Evolutionary conservation across 805 yeast genomes (phyloP).

Genomic region (Lipomyces sp.): DNA sequence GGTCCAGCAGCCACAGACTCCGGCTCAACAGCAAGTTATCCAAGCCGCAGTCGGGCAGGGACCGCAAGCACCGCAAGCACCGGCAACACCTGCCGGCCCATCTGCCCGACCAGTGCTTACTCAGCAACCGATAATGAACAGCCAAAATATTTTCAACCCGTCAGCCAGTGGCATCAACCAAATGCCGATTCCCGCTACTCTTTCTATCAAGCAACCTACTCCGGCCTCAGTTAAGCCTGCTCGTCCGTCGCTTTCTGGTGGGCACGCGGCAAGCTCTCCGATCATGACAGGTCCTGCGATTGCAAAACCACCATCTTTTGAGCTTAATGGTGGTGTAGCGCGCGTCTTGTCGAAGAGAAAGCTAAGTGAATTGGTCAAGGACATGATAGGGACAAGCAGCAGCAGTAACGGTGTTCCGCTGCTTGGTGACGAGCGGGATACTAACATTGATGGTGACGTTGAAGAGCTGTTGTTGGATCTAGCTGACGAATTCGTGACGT

Average conservation of each 20-base stretch:
- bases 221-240: conserved; percentile 69
- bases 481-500: conserved; percentile 92
- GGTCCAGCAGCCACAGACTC: conserved; percentile 21
- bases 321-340: conserved; percentile 55
- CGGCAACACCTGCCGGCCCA: conserved; percentile 37
- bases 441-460: conserved; percentile 91
- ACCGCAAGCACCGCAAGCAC: conserved; percentile 8
- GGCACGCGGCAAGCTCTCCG: conserved; percentile 73
- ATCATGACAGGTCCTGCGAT: conserved; percentile 76
- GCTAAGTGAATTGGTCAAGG: conserved; percentile 79
- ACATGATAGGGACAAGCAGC: conserved; percentile 67
- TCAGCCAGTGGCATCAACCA: conserved; percentile 40
- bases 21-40: conserved; percentile 19
- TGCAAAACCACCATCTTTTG: conserved; percentile 78
- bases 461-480: conserved; percentile 88
- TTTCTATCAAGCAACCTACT: conserved; percentile 67
- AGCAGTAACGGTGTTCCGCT: conserved; percentile 34
- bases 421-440: conserved; percentile 78
- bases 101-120: conserved; percentile 43
- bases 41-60: conserved; percentile 14
- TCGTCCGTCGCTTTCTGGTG: conserved; percentile 84
- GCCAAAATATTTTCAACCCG: conserved; percentile 48
- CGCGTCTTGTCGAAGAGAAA: conserved; percentile 88
- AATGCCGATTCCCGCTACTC: conserved; percentile 62
- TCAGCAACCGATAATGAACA: conserved; percentile 46